Conservation (phyloP, 2,329 filamentous ascomycete genomes). For the Ophiobolus disseminans region DNA sequence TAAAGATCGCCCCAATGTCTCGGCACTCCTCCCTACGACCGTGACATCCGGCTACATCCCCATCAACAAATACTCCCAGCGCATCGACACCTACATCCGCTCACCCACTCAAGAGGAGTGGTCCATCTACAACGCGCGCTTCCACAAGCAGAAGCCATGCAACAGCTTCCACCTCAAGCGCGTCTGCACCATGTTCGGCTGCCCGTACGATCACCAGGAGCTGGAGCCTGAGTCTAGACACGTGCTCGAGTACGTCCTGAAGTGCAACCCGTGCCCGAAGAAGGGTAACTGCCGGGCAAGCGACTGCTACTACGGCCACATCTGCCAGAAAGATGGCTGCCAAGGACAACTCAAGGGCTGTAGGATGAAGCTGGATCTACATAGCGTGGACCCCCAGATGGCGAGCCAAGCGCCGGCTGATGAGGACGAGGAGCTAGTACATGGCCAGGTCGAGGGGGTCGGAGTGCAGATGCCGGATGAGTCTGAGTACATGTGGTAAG, state of each 20-base stretch:
- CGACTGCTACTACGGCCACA: constrained; percentile 57
- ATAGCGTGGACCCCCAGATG: constrained; percentile 27
- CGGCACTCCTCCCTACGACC: constrained; percentile 19
- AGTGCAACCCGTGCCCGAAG: constrained; percentile 52
- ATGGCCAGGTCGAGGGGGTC: not conserved
- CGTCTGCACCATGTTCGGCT: constrained; percentile 45
- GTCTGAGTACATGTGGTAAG: not conserved
- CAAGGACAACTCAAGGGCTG: constrained; percentile 27
- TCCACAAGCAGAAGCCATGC: constrained; percentile 54
- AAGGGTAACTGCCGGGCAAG: constrained; percentile 52
- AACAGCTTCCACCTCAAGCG: constrained; percentile 57
- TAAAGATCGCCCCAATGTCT: constrained; percentile 21
- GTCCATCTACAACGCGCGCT: constrained; percentile 47
- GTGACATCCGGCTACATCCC: constrained; percentile 46
- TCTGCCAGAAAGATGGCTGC: constrained; percentile 49
- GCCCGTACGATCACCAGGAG: constrained; percentile 56
- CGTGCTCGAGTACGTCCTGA: constrained; percentile 55
- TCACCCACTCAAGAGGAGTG: constrained; percentile 48
- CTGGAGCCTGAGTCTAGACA: constrained; percentile 50
- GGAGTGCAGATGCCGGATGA: constrained; percentile 1
- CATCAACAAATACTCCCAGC: constrained; percentile 56
- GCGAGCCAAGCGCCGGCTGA: constrained; percentile 28
- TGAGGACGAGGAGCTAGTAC: constrained; percentile 1
- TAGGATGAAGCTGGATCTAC: constrained; percentile 32
- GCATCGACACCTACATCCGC: constrained; percentile 55